Percentiles rank a stretch among this genome's conserved stretches.
Evolutionary conservation across 2,329 filamentous ascomycete species (phyloP).

Genomic region (Pseudocercospora eumusae): DNA sequence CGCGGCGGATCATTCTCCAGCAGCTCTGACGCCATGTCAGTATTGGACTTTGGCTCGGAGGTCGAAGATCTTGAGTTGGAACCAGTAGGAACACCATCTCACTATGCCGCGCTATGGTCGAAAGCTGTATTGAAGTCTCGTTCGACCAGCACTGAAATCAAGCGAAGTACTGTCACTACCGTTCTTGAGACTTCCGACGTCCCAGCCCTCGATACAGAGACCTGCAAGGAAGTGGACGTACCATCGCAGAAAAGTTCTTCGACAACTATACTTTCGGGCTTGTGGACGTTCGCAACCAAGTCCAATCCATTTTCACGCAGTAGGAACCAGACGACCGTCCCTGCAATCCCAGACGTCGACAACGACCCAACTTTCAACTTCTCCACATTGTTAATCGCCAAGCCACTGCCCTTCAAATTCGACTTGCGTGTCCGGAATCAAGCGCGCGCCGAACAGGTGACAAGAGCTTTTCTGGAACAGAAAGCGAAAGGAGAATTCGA

Average conservation of each 20-base stretch:
- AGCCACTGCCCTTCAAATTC: conserved; percentile 50
- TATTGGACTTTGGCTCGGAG: not conserved
- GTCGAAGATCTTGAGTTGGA: not conserved
- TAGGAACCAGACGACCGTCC: not conserved
- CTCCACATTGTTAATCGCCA: conserved; percentile 49
- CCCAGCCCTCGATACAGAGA: not conserved
- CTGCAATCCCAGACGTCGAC: conserved; percentile 3
- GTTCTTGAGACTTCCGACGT: not conserved
- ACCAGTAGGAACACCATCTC: not conserved
- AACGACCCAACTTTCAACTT: conserved; percentile 48
- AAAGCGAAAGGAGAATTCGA: conserved; percentile 1
- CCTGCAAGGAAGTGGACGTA: not conserved
- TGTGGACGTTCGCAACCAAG: not conserved
- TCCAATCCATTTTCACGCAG: not conserved
- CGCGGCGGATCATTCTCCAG: not conserved
- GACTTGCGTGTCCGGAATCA: conserved; percentile 41
- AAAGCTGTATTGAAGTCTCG: not conserved
- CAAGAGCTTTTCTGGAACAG: not conserved
- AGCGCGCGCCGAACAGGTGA: conserved; percentile 32
- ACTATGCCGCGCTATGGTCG: not conserved
- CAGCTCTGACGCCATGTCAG: not conserved
- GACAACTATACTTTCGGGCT: not conserved
- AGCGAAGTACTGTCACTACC: not conserved
- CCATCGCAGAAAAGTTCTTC: not conserved
- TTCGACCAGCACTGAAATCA: not conserved